Conservation (phyloP, 2,329 filamentous ascomycete species). For the Epichloe glyceriae region DNA sequence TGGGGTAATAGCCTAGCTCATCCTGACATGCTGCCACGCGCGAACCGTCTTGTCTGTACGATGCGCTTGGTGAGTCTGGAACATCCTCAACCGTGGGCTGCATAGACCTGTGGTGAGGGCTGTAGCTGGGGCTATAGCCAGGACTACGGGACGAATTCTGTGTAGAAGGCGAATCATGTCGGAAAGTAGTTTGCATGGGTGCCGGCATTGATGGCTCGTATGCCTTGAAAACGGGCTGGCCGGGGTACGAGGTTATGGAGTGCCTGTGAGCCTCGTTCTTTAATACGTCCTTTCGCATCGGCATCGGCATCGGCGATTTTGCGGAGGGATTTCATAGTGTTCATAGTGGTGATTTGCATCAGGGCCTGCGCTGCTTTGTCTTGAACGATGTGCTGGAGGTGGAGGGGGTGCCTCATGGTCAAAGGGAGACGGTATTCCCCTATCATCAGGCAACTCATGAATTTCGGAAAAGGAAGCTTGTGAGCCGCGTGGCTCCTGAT, state of each 20-base stretch:
- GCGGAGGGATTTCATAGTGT: slow-evolving; percentile 27
- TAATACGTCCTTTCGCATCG: slow-evolving; percentile 46
- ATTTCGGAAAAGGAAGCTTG: slow-evolving; percentile 21
- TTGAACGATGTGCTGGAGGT: slow-evolving; percentile 39
- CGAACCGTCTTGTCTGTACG: slow-evolving; percentile 12
- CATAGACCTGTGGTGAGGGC: slow-evolving; percentile 36
- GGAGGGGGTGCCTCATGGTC: slow-evolving; percentile 39
- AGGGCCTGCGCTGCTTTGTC: slow-evolving; percentile 31
- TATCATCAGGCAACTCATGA: slow-evolving; percentile 22
- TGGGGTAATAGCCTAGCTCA: slow-evolving; percentile 26
- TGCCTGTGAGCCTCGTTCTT: slow-evolving; percentile 43
- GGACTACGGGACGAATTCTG: slow-evolving; percentile 40
- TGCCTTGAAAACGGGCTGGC: slow-evolving; percentile 38
- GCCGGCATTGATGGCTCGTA: slow-evolving; percentile 34
- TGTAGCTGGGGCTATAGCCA: slow-evolving; percentile 31
- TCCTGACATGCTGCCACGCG: slow-evolving; percentile 17
- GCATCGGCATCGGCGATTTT: slow-evolving; percentile 37
- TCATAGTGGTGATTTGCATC: slow-evolving; percentile 31
- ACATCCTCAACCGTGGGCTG: slow-evolving; percentile 53
- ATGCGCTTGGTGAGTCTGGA: slow-evolving; percentile 36
- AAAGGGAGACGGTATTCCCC: slow-evolving; percentile 20
- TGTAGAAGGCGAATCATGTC: slow-evolving; percentile 24
- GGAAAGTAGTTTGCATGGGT: slow-evolving; percentile 15
- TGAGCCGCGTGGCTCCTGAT: slow-evolving; percentile 23
- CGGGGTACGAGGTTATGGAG: slow-evolving; percentile 37